Evolutionary conservation across 306 rosid species (phyloP), one percentile per base, ranked within the genome.

Genomic region (Malus asiatica): DNA sequence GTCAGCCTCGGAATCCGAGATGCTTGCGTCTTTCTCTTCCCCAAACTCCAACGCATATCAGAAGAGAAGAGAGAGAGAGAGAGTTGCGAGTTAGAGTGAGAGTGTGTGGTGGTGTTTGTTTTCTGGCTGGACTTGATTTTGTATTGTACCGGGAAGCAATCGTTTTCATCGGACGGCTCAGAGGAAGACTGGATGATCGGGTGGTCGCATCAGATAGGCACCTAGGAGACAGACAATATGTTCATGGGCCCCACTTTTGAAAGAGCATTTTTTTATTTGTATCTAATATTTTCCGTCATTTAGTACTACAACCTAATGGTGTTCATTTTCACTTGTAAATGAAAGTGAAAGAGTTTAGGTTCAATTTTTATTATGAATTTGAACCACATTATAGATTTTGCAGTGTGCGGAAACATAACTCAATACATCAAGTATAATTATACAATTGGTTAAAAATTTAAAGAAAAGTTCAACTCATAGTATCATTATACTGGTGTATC

Each of bases 31-130:
- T 58, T 38, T 51, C n/a, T 10, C 60, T 69, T 75, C 68, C 53
- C 25, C 80, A 79, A 77, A 80, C 79, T 79, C 81, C 84, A 72
- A 86, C 65, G 77, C 76, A 38, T 23, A 74, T 75, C 73, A 81
- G 90, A 88, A 46, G 70, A 74, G 69, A 73, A 58, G 68, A 42
- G 78, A 42, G 78, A 51, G 68, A 66, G 57, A 59, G 62, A 60
- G 42, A 15, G 16, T 10, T 2, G 11, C 18, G 76, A 38, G 57
- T 22, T 15, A 45, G 20, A 5, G 70, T 0, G 70, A 4, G n/a
- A 3, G 55, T 8, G 48, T 40, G 51, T 14, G 25, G 30, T 51
- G 30, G 11, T 6, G 20, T 15, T 48, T 6, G 20, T 15, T 48
- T 22, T 73, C 70, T 33, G 76, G 73, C 16, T 61, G 27, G 52